Evolutionary conservation across 495 filamentous ascomycete genomes (phyloP), one percentile per base, ranked within the genome.

Genomic region (Zalerion maritima): DNA sequence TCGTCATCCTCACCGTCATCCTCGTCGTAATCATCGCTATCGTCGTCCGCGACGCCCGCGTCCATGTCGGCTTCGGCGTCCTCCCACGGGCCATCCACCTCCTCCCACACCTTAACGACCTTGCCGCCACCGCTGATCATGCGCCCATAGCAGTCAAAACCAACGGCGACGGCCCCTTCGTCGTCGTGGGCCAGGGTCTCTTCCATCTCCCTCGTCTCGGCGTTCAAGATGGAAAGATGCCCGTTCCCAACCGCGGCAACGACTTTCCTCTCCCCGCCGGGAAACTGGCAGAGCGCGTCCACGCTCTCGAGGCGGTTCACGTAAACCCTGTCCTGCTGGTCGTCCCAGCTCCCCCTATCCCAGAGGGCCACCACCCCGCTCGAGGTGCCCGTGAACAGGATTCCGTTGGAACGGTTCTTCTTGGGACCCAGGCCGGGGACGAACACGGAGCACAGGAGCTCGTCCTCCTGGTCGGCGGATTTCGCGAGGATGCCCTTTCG

Each of bases 401-500:
- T 82, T 2, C 78, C 80, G 14, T 73, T 72, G 30, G 76, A 73
- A 12, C 69, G 60, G 21, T 71, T 67, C 2, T 70, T 57, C 44
- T 59, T 67, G 8, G 62, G 53, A 1, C 64, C 60, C 38, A 73
- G 53, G 18, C 86, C 62, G 5, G 64, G 62, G 14, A 94, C 75
- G 48, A 80, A 78, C 5, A 69, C 58, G 1, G 78, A 79, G 47
- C 76, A 80, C 9, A 94, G 66, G 32, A 94, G 50, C 50, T 96
- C 89, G 34, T 94, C 89, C 37, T 85, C 89, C 43, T 94, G 85
- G 43, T 94, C 81, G 46, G 93, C 89, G 38, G 81, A 91, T 29
- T 73, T 73, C 12, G 84, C 74, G 7, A 94, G 52, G 1, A 92
- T 79, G 4, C 82, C 82, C 18, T 75, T 62, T 14, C 89, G 71